These are phyloP conservation scores for Fusarium newnesense DNA, from an alignment of 2,329 filamentous ascomycete species.

Conservation along the genomic window DNA sequence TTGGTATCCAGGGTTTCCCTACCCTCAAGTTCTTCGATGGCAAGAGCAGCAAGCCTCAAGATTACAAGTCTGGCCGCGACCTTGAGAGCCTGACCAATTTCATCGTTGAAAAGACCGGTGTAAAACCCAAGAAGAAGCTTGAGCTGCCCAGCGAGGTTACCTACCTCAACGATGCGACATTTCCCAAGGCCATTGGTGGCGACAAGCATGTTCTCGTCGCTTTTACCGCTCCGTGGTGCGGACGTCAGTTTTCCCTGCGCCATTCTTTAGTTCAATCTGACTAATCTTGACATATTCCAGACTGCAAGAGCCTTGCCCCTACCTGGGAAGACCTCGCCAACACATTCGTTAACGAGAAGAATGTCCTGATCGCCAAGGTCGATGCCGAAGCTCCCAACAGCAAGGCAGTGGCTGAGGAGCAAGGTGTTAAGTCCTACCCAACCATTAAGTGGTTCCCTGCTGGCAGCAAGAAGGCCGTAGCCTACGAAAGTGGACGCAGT, in stretches of 20 bases:
- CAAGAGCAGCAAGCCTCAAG: constrained; percentile 83
- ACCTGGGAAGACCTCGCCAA: constrained; percentile 87
- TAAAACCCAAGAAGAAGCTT: constrained; percentile 81
- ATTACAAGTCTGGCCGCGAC: constrained; percentile 89
- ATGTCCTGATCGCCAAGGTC: constrained; percentile 91
- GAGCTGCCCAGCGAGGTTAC: constrained; percentile 79
- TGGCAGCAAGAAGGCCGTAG: constrained; percentile 76
- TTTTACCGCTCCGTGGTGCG: constrained; percentile 98
- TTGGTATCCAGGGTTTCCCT: constrained; percentile 92
- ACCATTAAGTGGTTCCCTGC: constrained; percentile 98
- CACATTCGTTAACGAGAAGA: constrained; percentile 81
- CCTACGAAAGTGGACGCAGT: constrained; percentile 79
- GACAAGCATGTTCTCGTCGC: constrained; percentile 94
- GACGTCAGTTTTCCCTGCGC: constrained; percentile 73
- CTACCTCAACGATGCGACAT: constrained; percentile 82
- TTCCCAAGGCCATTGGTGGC: constrained; percentile 79
- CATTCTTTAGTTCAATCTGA: neutral
- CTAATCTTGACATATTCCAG: constrained; percentile 57
- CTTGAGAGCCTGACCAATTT: constrained; percentile 85
- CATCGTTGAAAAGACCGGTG: constrained; percentile 85
- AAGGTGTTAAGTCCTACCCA: constrained; percentile 87
- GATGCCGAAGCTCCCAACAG: constrained; percentile 90
- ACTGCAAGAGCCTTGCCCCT: constrained; percentile 96
- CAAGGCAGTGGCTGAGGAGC: constrained; percentile 79
- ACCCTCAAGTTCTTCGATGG: constrained; percentile 98